Conservation (phyloP, 2,329 filamentous ascomycete genomes). For the Coleophoma cylindrospora region DNA sequence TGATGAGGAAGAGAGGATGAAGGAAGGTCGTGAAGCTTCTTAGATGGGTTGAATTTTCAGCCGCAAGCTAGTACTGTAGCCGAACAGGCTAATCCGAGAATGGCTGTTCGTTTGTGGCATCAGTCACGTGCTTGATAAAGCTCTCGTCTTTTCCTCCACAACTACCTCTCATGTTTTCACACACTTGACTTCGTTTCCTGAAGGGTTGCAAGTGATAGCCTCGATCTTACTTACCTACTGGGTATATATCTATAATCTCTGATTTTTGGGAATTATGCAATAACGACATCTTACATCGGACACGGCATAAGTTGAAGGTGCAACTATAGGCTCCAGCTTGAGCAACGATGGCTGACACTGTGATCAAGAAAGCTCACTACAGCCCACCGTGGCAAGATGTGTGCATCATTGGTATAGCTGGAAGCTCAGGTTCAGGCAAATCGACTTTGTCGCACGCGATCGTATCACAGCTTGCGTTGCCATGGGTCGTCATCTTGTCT, state of each 20-base stretch:
- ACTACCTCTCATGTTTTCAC: no score
- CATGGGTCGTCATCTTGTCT: conserved; percentile 96
- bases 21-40: not conserved
- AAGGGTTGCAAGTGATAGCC: no score
- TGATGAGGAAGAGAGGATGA: not conserved
- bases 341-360: conserved; percentile 12
- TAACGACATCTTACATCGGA: no score
- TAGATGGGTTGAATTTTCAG: not conserved
- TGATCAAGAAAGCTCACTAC: conserved; percentile 59
- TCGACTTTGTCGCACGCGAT: conserved; percentile 92
- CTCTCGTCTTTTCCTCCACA: no score
- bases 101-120: no score
- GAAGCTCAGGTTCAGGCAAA: conserved; percentile 91
- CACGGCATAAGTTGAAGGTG: no score
- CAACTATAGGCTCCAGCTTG: not conserved
- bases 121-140: no score
- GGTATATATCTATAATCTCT: no score
- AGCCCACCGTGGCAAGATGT: conserved; percentile 94
- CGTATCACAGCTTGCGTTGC: conserved; percentile 81
- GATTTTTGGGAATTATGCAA: no score
- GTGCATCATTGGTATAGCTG: conserved; percentile 93
- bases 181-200: no score
- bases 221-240: no score
- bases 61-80: not conserved
- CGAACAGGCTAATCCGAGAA: no score